A percentile compares a stretch with the other conserved stretches of the same genome.
phyloP scores from a whole-genome alignment of 768 basidiomycete genomes.

The Suillus subluteus region DNA sequence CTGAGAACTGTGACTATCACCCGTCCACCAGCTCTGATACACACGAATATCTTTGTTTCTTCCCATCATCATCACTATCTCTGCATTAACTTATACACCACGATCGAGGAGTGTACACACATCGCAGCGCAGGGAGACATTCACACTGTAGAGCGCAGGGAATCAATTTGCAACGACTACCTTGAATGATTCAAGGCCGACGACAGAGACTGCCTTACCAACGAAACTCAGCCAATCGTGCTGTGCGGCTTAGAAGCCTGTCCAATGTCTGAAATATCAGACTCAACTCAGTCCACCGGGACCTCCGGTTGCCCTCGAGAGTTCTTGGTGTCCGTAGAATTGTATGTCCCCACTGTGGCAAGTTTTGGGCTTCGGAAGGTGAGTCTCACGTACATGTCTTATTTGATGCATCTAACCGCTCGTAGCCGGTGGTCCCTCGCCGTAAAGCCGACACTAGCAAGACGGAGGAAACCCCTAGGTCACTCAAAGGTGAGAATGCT shows the following conservation, averaged over 20 bases:
- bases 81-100: not conserved
- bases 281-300: conserved; percentile 1
- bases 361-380: conserved; percentile 62
- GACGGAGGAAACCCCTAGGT: conserved; percentile 51
- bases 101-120: not conserved
- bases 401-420: conserved; percentile 5
- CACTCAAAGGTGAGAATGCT: conserved; percentile 57
- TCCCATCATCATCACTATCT: conserved; percentile 2
- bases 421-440: conserved; percentile 48
- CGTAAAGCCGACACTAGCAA: conserved; percentile 59
- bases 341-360: conserved; percentile 60
- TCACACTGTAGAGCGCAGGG: not conserved
- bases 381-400: conserved; percentile 17
- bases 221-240: not conserved
- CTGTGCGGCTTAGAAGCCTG: not conserved
- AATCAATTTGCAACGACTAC: not conserved
- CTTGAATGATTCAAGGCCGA: conserved; percentile 3
- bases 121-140: not conserved
- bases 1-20: conserved; percentile 2
- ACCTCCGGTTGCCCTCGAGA: conserved; percentile 40
- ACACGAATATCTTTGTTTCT: conserved; percentile 8
- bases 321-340: conserved; percentile 62
- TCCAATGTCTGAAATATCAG: conserved; percentile 11
- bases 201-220: not conserved
- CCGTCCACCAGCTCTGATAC: not conserved